Evolutionary conservation across 2,329 filamentous ascomycete species (phyloP).

Genomic region (Juglanconis juglandina): DNA sequence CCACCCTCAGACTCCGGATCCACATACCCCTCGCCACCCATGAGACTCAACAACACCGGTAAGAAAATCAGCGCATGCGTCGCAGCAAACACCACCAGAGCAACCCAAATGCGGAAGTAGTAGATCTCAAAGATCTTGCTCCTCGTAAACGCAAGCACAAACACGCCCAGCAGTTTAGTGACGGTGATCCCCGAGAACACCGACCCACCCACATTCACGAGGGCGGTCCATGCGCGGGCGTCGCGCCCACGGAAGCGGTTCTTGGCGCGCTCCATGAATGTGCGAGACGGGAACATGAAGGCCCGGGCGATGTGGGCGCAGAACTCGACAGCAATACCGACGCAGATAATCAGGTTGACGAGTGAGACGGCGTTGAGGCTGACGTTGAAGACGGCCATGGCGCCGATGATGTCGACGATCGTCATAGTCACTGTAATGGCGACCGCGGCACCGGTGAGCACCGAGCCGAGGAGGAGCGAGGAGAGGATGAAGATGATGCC

Average conservation of each 20-base stretch:
- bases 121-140: conserved; percentile 99
- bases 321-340: conserved; percentile 95
- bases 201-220: conserved; percentile 90
- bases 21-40: conserved; percentile 82
- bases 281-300: conserved; percentile 86
- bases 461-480: conserved; percentile 75
- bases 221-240: conserved; percentile 83
- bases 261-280: conserved; percentile 76
- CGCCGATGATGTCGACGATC: conserved; percentile 87
- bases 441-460: conserved; percentile 77
- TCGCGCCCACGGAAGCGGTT: conserved; percentile 77
- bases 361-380: conserved; percentile 92
- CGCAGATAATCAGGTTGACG: conserved; percentile 94
- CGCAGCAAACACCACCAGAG: conserved; percentile 84
- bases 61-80: conserved; percentile 87
- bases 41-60: conserved; percentile 80
- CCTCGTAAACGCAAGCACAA: conserved; percentile 86
- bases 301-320: conserved; percentile 95
- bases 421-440: conserved; percentile 89
- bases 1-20: conserved; percentile 86
- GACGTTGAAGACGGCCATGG: conserved; percentile 85
- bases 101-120: conserved; percentile 96
- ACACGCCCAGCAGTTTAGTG: conserved; percentile 90
- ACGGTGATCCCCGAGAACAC: conserved; percentile 96
- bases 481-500: conserved; percentile 82